Percentiles rank a stretch among this genome's conserved stretches.
These are phyloP conservation scores for Tylopilus microsporus DNA, from an alignment of 1,284 basidiomycete genomes.

Conservation along the genomic window DNA sequence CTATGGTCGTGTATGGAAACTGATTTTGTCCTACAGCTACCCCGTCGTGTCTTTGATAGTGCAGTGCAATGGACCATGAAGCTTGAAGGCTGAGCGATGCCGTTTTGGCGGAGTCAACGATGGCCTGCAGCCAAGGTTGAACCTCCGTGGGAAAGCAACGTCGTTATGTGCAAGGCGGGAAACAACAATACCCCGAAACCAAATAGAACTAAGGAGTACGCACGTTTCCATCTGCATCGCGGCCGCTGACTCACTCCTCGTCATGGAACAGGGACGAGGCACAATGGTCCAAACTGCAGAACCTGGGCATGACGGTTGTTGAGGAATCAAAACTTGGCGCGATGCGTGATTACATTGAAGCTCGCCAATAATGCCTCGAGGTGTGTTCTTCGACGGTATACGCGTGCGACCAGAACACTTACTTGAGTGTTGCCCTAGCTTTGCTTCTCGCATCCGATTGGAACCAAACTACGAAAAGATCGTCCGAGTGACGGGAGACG, in stretches of 20 bases:
- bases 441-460: constrained; percentile 54
- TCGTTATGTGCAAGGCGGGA: constrained; percentile 53
- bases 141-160: constrained; percentile 64
- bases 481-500: constrained; percentile 60
- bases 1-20: neutral
- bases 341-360: constrained; percentile 87
- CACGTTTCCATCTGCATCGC: constrained; percentile 3
- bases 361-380: constrained; percentile 67
- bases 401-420: neutral
- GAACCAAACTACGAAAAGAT: constrained; percentile 61
- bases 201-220: constrained; percentile 72
- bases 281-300: constrained; percentile 68
- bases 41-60: constrained; percentile 78
- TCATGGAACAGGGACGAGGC: constrained; percentile 59
- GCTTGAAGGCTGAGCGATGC: constrained; percentile 58
- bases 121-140: constrained; percentile 49
- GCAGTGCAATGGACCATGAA: constrained; percentile 82
- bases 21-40: constrained; percentile 45
- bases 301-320: constrained; percentile 72
- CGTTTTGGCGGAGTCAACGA: constrained; percentile 68
- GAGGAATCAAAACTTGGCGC: constrained; percentile 82
- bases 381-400: constrained; percentile 32
- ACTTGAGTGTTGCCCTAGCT: constrained; percentile 40
- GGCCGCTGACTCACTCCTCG: neutral
- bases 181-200: constrained; percentile 42